A percentile compares a stretch with the other conserved stretches of the same genome.
These are phyloP conservation scores for Rhynchospora breviuscula DNA, from an alignment of 176 grass and related monocot species.

Conservation along the genomic window DNA sequence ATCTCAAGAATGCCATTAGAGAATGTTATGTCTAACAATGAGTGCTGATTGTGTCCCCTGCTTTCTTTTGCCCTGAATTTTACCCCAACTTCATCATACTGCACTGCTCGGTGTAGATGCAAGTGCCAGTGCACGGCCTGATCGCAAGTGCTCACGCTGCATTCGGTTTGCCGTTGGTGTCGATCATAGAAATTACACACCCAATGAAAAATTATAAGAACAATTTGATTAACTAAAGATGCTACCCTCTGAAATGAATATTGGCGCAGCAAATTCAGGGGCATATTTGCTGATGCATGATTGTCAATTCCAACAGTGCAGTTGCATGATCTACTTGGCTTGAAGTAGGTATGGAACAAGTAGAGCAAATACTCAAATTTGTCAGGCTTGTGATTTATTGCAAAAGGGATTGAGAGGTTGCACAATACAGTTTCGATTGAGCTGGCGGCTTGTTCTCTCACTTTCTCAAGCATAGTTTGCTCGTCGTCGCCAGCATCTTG, in stretches of 20 bases:
- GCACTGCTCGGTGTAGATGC: slow-evolving; percentile 9
- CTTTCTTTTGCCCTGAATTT: neutral
- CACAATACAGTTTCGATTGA: neutral
- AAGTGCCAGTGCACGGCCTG: neutral
- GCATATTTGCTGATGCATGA: neutral
- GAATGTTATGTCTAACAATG: slow-evolving; percentile 4
- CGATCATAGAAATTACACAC: neutral
- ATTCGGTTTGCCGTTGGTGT: fast-evolving
- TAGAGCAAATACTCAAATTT: neutral
- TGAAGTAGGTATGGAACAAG: neutral
- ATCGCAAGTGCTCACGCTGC: neutral
- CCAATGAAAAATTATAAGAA: neutral
- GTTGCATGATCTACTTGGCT: neutral
- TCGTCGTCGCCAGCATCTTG: neutral
- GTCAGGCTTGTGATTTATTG: neutral
- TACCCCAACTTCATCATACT: slow-evolving; percentile 23
- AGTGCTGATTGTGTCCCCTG: neutral
- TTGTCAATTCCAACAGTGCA: neutral
- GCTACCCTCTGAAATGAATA: neutral
- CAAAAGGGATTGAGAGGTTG: neutral
- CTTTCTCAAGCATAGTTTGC: neutral
- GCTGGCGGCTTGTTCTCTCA: neutral
- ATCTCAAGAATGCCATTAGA: neutral
- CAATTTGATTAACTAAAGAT: neutral
- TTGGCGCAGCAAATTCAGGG: fast-evolving